Evolutionary conservation across 257 asterid genomes (phyloP).

Genomic region (Jacaranda mimosifolia): DNA sequence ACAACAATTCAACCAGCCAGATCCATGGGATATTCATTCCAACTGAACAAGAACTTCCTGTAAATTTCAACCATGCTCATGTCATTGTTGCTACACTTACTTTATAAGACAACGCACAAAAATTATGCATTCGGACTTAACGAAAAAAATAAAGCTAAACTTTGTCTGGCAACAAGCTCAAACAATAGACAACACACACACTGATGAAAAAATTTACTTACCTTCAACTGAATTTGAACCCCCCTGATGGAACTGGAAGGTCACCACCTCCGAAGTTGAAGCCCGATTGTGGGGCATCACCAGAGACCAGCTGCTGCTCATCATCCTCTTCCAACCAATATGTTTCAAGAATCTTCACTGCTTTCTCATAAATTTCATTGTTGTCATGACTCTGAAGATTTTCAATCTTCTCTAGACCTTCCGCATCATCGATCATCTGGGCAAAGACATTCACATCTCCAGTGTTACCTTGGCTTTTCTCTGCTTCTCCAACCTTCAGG

Average conservation of each 20-base stretch:
- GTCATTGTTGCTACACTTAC: conserved; percentile 21
- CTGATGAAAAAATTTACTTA: not conserved
- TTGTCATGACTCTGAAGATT: conserved; percentile 60
- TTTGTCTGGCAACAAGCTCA: not conserved
- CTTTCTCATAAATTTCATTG: conserved; percentile 55
- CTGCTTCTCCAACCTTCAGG: conserved; percentile 64
- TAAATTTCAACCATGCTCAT: conserved; percentile 21
- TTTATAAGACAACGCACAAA: conserved; percentile 6
- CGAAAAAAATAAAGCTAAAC: conserved; percentile 8
- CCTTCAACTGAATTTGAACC: conserved; percentile 76
- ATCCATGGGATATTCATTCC: conserved; percentile 22
- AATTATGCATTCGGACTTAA: not conserved
- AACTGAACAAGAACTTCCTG: conserved; percentile 41
- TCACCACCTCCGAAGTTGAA: conserved; percentile 72
- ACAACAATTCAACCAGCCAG: conserved; percentile 33
- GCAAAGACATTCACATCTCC: conserved; percentile 56
- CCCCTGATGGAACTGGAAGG: conserved; percentile 69
- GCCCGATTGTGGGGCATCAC: conserved; percentile 56
- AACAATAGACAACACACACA: too few species aligned
- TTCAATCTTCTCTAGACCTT: conserved; percentile 59
- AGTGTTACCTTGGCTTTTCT: conserved; percentile 49
- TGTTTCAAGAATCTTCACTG: conserved; percentile 59
- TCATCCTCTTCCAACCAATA: conserved; percentile 63
- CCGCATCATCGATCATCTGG: conserved; percentile 58
- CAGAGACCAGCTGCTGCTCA: conserved; percentile 49